Evolutionary conservation across 2,329 filamentous ascomycete species (phyloP), one percentile per base, ranked within the genome.

Genomic region (Monosporascus cannonballus): DNA sequence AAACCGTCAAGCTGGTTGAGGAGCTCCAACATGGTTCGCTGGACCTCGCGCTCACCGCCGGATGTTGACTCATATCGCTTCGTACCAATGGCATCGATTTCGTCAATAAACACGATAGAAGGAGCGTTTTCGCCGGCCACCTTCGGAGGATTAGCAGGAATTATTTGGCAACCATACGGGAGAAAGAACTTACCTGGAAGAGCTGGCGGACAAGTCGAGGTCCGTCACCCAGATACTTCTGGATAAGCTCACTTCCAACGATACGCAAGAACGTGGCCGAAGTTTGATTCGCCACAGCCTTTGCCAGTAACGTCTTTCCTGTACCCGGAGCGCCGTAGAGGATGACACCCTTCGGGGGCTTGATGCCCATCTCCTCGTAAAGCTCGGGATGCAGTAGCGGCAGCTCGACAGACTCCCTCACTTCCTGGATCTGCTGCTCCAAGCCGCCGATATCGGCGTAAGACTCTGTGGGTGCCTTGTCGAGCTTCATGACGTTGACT

Each of bases 321-420:
- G 94, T 99, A 72, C 94, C 94, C 0, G 94, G 94, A 5, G 90
- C 91, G 75, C 94, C 94, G 70, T 99, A 99, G 25, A 99, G 86
- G 66, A 99, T 99, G 64, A 99, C 94, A 80, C 94, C 94, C 81
- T 99, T 99, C 56, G 94, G 94, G 4, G 94, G 94, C 74, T 99
- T 99, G 80, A 99, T 97, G 67, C 94, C 94, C 94, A 99, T 99
- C 77, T 99, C 94, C 73, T 99, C 94, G 73, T 99, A 99, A 50
- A 99, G 77, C 73, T 99, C 94, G 0, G 94, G 94, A 69, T 99
- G 94, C 54, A 99, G 79, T 58, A 99, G 78, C 5, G 94, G 94
- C 64, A 99, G 74, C 75, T 99, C 94, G 53, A 99, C 94, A 1
- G 94, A 96, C 76, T 99, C 94, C 61, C 94, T 83, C 46, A 99